Base-by-base conservation (phyloP, 495 filamentous ascomycete genomes). In the Stereocaulon alpinum region DNA sequence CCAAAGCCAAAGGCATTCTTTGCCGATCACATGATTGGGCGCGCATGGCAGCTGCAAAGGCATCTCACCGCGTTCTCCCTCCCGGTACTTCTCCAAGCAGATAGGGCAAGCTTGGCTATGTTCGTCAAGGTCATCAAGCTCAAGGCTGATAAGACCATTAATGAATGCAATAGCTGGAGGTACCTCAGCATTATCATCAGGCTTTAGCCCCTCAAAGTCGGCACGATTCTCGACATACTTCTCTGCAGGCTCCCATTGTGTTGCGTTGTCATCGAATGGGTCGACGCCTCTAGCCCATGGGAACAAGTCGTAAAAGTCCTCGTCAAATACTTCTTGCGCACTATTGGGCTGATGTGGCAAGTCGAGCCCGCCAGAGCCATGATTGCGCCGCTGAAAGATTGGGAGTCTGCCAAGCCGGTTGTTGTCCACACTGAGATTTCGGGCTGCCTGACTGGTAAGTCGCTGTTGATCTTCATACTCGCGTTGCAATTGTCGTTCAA, bases 1-100 rank as follows among this genome's bases (percentile, higher is more conserved):
- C 55, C 55, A 57, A 2, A 11, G 18, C 15, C 15, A 10, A 2
- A 57, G 30, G 34, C 59, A 61, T 2, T 56, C 52, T 20, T 53
- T 53, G 15, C 60, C 54, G 0, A 62, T 40, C 3, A 57, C 27
- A 45, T 62, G 55, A 1, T 37, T 51, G 34, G 9, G 12, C 6
- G 15, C 24, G 20, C 60, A 62, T 2, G 60, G 60, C 3, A 62
- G 49, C 14, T 51, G 20, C 4, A 62, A 17, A 2, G 60, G 54
- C 3, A 43, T 50, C 18, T 62, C 60, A 27, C 18, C 3, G 14
- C 2, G n/a, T 11, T 53, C 37, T 17, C 34, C 37, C 7, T 43
- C 17, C 5, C 17, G 34, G 37, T 49, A 62, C 5, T 24, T 17
- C n/a, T 62, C 42, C 3, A 51, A 20, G 29, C 60, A 62, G 11